Conservation (phyloP, 2,329 filamentous ascomycete species). For the Xylaria sp. region DNA sequence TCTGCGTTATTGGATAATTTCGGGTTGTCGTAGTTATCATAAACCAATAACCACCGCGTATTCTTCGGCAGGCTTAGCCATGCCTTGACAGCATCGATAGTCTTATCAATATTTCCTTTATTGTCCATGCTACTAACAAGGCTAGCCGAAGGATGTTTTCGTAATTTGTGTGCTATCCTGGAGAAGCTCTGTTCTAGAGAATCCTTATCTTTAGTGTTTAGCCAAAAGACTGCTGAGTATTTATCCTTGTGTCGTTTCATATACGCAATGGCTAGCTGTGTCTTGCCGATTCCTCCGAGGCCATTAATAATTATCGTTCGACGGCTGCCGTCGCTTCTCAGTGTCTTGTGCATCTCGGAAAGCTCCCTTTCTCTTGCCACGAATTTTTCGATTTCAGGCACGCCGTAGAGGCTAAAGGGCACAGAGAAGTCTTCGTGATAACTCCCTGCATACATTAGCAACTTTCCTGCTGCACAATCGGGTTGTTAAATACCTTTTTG, state of each 20-base stretch:
- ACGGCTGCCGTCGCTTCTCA: slow-evolving; percentile 30
- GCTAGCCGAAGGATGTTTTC: slow-evolving; percentile 15
- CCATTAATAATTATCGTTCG: slow-evolving; percentile 25
- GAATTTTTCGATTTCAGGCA: slow-evolving; percentile 16
- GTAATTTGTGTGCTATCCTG: slow-evolving; percentile 22
- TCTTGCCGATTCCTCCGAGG: slow-evolving; percentile 32
- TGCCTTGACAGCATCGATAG: slow-evolving; percentile 42
- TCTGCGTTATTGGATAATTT: slow-evolving; percentile 36
- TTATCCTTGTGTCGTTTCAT: slow-evolving; percentile 22
- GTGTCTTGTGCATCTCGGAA: slow-evolving; percentile 3
- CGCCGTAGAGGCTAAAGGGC: slow-evolving; percentile 12
- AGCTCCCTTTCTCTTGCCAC: slow-evolving; percentile 19
- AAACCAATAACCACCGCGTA: slow-evolving; percentile 47
- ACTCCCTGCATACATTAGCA: neutral
- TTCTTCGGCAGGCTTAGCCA: slow-evolving; percentile 47
- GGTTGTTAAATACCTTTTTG: slow-evolving; percentile 15
- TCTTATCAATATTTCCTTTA: slow-evolving; percentile 28
- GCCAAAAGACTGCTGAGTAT: slow-evolving; percentile 28
- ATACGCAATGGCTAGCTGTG: slow-evolving; percentile 28
- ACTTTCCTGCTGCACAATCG: neutral
- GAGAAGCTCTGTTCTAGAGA: slow-evolving; percentile 26
- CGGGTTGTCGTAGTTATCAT: slow-evolving; percentile 50
- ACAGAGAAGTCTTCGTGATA: slow-evolving; percentile 13
- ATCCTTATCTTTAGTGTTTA: slow-evolving; percentile 26
- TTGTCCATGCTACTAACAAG: neutral